Percentiles rank a stretch among this genome's conserved stretches.
Evolutionary conservation across 2,329 filamentous ascomycete species (phyloP).

Genomic region (Seiridium unicorne): DNA sequence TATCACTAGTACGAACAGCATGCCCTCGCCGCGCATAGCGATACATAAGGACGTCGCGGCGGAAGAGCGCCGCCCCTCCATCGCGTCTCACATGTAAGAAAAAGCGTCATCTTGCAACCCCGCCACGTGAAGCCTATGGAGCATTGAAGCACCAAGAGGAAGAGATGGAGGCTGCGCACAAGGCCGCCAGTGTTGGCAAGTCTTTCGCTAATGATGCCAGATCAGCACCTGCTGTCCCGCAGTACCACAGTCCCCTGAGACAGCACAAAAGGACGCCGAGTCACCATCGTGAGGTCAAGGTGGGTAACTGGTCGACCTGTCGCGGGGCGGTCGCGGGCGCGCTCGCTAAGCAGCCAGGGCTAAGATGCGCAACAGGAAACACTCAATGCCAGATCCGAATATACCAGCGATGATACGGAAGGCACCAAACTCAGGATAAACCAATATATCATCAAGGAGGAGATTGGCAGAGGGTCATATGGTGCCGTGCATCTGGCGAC

Average conservation of each 20-base stretch:
- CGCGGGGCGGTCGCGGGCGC: background rate
- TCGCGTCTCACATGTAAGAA: constrained; percentile 41
- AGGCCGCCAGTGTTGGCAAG: background rate
- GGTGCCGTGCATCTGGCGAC: constrained; percentile 87
- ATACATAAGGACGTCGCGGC: constrained; percentile 32
- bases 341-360: background rate
- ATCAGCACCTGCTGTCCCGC: constrained; percentile 38
- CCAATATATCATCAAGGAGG: constrained; percentile 89
- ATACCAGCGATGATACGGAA: constrained; percentile 80
- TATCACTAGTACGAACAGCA: constrained; percentile 15
- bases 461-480: constrained; percentile 96
- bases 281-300: constrained; percentile 57
- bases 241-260: constrained; percentile 52
- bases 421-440: constrained; percentile 88
- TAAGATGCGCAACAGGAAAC: constrained; percentile 64
- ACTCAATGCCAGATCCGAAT: constrained; percentile 83
- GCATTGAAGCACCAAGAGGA: too few relatives aligned
- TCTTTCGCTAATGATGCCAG: constrained; percentile 26
- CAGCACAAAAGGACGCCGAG: constrained; percentile 59
- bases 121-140: background rate
- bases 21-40: constrained; percentile 36
- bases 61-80: constrained; percentile 26
- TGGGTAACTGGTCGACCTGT: constrained; percentile 25
- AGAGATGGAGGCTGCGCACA: background rate
- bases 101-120: background rate